Conservation (phyloP, 2,329 filamentous ascomycete species). For the Penicillium oxalicum region DNA sequence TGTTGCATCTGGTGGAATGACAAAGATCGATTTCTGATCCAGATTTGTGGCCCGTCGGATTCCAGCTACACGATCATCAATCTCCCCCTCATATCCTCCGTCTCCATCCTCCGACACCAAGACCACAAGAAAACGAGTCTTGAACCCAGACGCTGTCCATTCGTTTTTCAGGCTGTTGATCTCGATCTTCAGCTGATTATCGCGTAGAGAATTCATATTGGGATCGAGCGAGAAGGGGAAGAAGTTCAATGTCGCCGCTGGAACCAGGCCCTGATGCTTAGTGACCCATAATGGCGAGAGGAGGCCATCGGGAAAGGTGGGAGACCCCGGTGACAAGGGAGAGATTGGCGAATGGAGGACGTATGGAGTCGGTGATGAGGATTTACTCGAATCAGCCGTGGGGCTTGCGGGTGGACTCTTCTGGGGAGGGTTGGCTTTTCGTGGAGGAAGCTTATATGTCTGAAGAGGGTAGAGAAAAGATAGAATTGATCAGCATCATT, state of each 20-base stretch:
- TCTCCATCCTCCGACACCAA: slow-evolving; percentile 70
- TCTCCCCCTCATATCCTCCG: slow-evolving; percentile 52
- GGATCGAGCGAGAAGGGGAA: slow-evolving; percentile 69
- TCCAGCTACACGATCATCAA: slow-evolving; percentile 70
- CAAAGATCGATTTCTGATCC: slow-evolving; percentile 80
- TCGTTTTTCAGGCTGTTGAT: slow-evolving; percentile 70
- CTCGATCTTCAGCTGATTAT: slow-evolving; percentile 82
- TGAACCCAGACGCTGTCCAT: slow-evolving; percentile 58
- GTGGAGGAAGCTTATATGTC: slow-evolving; percentile 54
- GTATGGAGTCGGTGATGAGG: slow-evolving; percentile 42
- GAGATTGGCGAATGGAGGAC: slow-evolving; percentile 88
- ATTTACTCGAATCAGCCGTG: slow-evolving; percentile 43
- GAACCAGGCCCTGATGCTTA: slow-evolving; percentile 82
- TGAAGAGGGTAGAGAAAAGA: slow-evolving; percentile 8
- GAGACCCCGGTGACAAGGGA: slow-evolving; percentile 74
- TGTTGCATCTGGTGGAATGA: slow-evolving; percentile 69
- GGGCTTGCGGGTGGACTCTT: slow-evolving; percentile 45
- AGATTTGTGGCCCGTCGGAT: slow-evolving; percentile 74
- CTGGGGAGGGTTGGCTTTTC: slow-evolving; percentile 57
- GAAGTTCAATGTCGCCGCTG: slow-evolving; percentile 73
- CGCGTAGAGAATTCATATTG: slow-evolving; percentile 68
- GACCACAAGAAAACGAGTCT: slow-evolving; percentile 69
- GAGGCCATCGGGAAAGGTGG: slow-evolving; percentile 82
- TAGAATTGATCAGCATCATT: slow-evolving; percentile 14
- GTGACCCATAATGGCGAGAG: slow-evolving; percentile 75